Evolutionary conservation across 2,329 filamentous ascomycete species (phyloP).

Genomic region (Clonostachys sp.): DNA sequence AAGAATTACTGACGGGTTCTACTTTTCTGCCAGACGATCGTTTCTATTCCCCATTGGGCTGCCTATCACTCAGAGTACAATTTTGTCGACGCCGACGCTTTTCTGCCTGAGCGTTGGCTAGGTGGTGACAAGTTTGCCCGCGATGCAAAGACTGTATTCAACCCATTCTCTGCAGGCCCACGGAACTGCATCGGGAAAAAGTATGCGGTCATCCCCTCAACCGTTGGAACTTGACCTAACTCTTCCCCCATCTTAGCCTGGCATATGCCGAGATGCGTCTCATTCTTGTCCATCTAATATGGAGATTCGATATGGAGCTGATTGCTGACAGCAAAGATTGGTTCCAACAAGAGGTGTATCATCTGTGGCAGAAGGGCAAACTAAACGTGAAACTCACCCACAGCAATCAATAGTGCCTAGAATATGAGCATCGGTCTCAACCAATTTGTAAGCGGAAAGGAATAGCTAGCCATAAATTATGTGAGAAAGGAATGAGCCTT

Average conservation of each 20-base stretch:
- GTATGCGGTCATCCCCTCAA: background rate
- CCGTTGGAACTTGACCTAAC: background rate
- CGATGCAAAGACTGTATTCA: too few relatives aligned
- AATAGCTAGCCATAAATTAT: too few relatives aligned
- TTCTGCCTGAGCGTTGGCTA: conserved; percentile 29
- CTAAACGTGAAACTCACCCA: too few relatives aligned
- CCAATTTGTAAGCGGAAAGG: too few relatives aligned
- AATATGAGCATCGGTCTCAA: too few relatives aligned
- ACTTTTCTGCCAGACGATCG: conserved; percentile 4
- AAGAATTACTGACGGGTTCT: too few relatives aligned
- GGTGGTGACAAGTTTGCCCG: background rate
- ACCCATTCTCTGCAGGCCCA: too few relatives aligned
- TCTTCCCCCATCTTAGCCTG: background rate
- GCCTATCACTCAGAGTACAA: conserved; percentile 20
- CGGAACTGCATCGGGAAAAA: background rate
- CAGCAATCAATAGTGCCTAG: too few relatives aligned
- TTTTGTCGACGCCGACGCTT: conserved; percentile 23
- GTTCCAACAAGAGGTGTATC: too few relatives aligned
- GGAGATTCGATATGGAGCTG: background rate
- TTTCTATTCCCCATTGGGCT: conserved; percentile 28
- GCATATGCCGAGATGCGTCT: background rate
- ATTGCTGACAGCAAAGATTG: too few relatives aligned
- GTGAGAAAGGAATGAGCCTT: too few relatives aligned
- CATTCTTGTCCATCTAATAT: background rate
- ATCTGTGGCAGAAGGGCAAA: too few relatives aligned